phyloP scores from a whole-genome alignment of 2,329 filamentous ascomycete genomes.

The Ceratocystis lukuohia region DNA sequence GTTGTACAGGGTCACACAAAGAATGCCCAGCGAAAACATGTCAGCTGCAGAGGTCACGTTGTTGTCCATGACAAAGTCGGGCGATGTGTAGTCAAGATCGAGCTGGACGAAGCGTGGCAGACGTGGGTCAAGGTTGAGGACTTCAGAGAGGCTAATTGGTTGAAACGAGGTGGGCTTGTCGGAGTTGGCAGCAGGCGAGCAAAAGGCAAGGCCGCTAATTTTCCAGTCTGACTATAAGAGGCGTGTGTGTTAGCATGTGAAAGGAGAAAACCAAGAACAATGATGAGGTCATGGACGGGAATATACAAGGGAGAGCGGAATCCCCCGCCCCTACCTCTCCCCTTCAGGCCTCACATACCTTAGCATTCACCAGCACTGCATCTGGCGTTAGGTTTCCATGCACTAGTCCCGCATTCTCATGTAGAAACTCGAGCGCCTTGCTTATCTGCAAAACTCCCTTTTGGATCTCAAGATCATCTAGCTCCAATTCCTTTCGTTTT shows the following conservation, averaged over 20 bases:
- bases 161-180: conserved; percentile 61
- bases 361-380: conserved; percentile 84
- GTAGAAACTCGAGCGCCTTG: conserved; percentile 87
- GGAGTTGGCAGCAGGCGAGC: conserved; percentile 64
- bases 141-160: conserved; percentile 70
- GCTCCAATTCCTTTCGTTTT: conserved; percentile 68
- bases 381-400: conserved; percentile 93
- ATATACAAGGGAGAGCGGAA: conserved; percentile 2
- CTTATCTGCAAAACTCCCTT: conserved; percentile 88
- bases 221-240: conserved; percentile 78
- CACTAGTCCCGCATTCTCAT: conserved; percentile 86
- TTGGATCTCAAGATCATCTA: conserved; percentile 94
- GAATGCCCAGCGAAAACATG: conserved; percentile 82
- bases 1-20: conserved; percentile 86
- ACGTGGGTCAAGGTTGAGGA: conserved; percentile 71
- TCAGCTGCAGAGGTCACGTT: conserved; percentile 75
- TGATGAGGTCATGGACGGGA: too few species aligned
- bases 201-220: conserved; percentile 85
- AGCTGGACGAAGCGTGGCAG: conserved; percentile 74
- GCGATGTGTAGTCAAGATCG: conserved; percentile 84
- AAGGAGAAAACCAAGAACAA: neutral
- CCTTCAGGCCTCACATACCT: conserved; percentile 36
- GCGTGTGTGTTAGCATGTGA: neutral
- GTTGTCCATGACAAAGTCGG: conserved; percentile 85
- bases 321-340: conserved; percentile 22